Evolutionary conservation across 495 filamentous ascomycete genomes (phyloP), one percentile per base, ranked within the genome.

Genomic region (Penicillium steckii): DNA sequence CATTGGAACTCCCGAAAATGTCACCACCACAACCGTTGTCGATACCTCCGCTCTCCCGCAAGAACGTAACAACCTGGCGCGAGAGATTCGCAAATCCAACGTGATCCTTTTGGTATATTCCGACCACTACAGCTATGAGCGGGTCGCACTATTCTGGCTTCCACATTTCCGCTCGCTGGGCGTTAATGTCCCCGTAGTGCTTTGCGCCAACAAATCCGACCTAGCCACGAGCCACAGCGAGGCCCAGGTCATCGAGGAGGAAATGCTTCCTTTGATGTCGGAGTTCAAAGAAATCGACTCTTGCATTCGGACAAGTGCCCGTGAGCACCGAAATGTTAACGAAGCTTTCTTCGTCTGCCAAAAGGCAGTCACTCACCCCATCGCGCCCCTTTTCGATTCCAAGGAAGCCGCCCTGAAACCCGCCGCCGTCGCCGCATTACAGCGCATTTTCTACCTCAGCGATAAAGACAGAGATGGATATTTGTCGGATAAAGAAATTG

Each of bases 241-340:
- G 44, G 75, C 87, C 1, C 87, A 95, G 65, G 87, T 96, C 10
- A 80, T 95, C 9, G 88, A 93, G 61, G 92, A 97, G 63, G 94
- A 98, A 74, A 98, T 98, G 95, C 75, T 98, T 44, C 95, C 94
- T 3, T 85, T 97, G 57, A 97, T 98, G 94, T 83, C 88, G 37
- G 94, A 98, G 69, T 98, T 97, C 77, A 94, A 96, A 66, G 94
- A 98, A 70, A 96, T 98, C 42, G 94, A 98, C 61, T 95, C 91
- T 1, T 97, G 94, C 68, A 96, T 98, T 65, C 83, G 94, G 43
- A 90, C 92, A 1, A 97, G 93, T 67, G 94, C 95, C 19, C 85
- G 91, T 56, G 92, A 98, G 64, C 89, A 96, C 59, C 85, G 88
- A 50, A 98, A 98, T 71, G 87, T 97, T 54, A 95, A 96, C 60